Base-by-base conservation (phyloP, 768 basidiomycete species). In the Clathrus columnatus region DNA sequence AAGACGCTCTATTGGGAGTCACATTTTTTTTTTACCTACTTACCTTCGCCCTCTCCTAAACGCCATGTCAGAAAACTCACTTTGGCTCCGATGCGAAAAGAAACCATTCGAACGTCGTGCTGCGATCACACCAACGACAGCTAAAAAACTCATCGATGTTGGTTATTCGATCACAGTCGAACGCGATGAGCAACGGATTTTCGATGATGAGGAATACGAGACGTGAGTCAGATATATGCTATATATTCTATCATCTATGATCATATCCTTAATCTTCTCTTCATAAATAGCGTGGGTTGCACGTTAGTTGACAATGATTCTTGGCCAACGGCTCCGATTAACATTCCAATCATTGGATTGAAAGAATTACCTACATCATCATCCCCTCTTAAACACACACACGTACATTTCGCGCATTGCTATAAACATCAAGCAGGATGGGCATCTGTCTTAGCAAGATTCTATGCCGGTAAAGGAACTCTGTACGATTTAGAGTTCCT, bases 11-110 rank as follows among this genome's bases (percentile, higher is more conserved):
- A 36, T 36, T 14, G 14, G 4, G n/a, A 14, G 36, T 36, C 36
- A 36, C 36, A 36, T 11, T 36, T 11, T 51, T 41, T 21, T 52
- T 18, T 10, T 16, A 36, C 50, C 30, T 41, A 14, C 14, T 11
- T 11, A 23, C 18, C 7, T 47, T 18, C 20, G 26, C 26, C 20
- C 16, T 28, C 46, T 47, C 6, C 10, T 16, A 47, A 28, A 47
- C 47, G 57, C 45, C 51, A 84, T 84, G 82, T 62, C 80, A 48
- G 36, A 60, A 24, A 64, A 74, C 28, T 62, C 69, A 14, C 78
- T 99, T 63, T 99, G 95, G 95, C 81, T 99, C 43, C 85, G 96
- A 62, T 96, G 93, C 74, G 96, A 99, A 76, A 96, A 85, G 68
- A 99, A 98, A 70, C 80, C 83, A 60, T 93, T 94, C 60, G 96